phyloP scores from a whole-genome alignment of 2,329 filamentous ascomycete genomes.

The Phialophora expanda region DNA sequence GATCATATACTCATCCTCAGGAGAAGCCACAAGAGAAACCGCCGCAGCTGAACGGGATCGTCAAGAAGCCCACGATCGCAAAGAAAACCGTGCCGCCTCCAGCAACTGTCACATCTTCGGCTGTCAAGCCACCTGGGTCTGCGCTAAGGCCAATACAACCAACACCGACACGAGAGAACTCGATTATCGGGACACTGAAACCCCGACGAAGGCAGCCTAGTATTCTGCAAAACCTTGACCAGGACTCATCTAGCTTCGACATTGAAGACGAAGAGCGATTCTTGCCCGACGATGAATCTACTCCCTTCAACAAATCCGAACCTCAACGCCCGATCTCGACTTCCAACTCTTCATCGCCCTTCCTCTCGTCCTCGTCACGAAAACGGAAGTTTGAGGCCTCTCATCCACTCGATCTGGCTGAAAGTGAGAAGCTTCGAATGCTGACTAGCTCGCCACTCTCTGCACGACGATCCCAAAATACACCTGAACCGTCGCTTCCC shows the following conservation, averaged over 20 bases:
- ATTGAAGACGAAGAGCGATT: constrained; percentile 36
- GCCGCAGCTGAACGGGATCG: constrained; percentile 14
- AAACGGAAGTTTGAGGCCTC: constrained; percentile 37
- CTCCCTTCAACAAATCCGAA: constrained; percentile 27
- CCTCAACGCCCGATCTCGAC: constrained; percentile 8
- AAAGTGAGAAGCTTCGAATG: not conserved
- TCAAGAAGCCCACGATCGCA: constrained; percentile 8
- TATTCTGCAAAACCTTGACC: constrained; percentile 35
- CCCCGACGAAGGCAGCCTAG: constrained; percentile 39
- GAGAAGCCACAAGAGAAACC: not conserved
- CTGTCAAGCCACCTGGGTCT: constrained; percentile 19
- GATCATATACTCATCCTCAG: constrained; percentile 1
- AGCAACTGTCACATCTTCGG: constrained; percentile 13
- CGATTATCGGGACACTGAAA: constrained; percentile 37
- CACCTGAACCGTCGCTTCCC: constrained; percentile 24
- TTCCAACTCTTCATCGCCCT: constrained; percentile 19
- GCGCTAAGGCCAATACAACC: constrained; percentile 17
- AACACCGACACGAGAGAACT: constrained; percentile 35
- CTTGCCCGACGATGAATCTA: constrained; percentile 38
- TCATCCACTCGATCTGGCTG: constrained; percentile 15
- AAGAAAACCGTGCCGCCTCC: constrained; percentile 1
- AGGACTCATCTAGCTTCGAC: constrained; percentile 37
- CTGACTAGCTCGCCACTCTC: constrained; percentile 5
- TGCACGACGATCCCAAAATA: not conserved
- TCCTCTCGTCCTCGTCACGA: constrained; percentile 30